Evolutionary conservation across 148 eudicot species (phyloP), one percentile per base, ranked within the genome.

Genomic region (Gaultheria prostrata): DNA sequence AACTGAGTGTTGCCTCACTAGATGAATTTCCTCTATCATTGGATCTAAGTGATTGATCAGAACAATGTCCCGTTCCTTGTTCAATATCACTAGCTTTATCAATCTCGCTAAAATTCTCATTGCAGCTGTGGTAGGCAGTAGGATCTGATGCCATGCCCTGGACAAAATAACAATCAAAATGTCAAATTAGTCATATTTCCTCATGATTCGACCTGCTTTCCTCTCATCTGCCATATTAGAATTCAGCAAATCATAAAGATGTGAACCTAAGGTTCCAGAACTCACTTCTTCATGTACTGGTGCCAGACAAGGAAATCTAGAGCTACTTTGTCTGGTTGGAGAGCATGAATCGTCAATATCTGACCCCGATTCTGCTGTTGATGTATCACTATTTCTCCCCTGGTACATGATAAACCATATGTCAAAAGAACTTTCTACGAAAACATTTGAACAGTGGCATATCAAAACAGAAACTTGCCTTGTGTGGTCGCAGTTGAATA

Each of bases 261-360:
- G 45, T 32, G 43, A 43, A 10, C 43, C 5, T 11, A 26, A 13
- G 11, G 73, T 74, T 75, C 28, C 30, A 86, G 49, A 84, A 87
- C 93, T 82, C 82, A 93, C 97, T 85, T 92, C 91, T 82, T 91
- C 93, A 83, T 83, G 86, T 83, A 89, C 88, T 18, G 92, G 85
- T 79, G 89, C 83, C 78, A 87, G 77, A 83, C 65, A 79, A 15
- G 90, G 82, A 91, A 85, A 67, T 71, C 79, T 81, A 46, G 81
- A 86, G 79, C 89, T 92, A 84, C 84, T 84, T 79, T 82, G 84
- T 86, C 86, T 89, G 74, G 88, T 82, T 15, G 89, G 84, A 83
- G 87, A 88, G 84, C 87, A 81, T 20, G 90, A 83, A 86, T 91
- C 91, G 53, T 91, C 92, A 14, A 78, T 81, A 83, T 92, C 91